Percentiles rank a stretch among this genome's conserved stretches.
phyloP scores from a whole-genome alignment of 148 eudicot genomes.

The Vaccinium corymbosum region DNA sequence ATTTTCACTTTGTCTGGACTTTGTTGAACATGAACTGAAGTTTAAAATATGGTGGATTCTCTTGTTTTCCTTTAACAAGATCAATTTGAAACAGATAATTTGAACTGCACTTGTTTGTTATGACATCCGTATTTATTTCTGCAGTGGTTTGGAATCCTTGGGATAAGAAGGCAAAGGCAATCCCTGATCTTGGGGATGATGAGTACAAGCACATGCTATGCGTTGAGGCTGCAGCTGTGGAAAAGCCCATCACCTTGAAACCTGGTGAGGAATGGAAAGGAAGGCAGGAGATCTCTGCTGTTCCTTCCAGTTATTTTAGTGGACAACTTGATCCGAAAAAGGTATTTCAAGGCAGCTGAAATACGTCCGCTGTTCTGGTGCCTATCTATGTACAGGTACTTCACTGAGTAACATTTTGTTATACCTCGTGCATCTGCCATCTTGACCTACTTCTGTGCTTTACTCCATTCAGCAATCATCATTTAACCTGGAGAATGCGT shows the following conservation, averaged over 20 bases:
- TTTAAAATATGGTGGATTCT: neutral
- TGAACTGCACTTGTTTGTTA: neutral
- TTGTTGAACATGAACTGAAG: neutral
- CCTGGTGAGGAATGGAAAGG: conserved; percentile 95
- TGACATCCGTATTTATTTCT: neutral
- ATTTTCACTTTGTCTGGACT: neutral
- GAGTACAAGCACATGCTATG: conserved; percentile 84
- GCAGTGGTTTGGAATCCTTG: conserved; percentile 97
- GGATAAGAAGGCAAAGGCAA: conserved; percentile 83
- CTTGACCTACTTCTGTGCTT: conserved; percentile 2
- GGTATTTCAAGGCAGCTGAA: conserved; percentile 48
- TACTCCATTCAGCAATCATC: neutral
- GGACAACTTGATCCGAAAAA: conserved; percentile 80
- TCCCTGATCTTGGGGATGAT: conserved; percentile 78
- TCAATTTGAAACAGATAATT: neutral
- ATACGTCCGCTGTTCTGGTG: conserved; percentile 16
- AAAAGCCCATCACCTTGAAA: conserved; percentile 73
- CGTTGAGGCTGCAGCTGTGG: conserved; percentile 84
- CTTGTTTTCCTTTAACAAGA: neutral
- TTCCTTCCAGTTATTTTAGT: conserved; percentile 80
- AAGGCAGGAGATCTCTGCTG: conserved; percentile 69
- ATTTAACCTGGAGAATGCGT: neutral
- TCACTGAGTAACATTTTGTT: neutral
- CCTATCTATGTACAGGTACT: conserved; percentile 43
- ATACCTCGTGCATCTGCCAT: neutral